phyloP scores from a whole-genome alignment of 2,329 filamentous ascomycete species.

The Colletotrichum sp. region DNA sequence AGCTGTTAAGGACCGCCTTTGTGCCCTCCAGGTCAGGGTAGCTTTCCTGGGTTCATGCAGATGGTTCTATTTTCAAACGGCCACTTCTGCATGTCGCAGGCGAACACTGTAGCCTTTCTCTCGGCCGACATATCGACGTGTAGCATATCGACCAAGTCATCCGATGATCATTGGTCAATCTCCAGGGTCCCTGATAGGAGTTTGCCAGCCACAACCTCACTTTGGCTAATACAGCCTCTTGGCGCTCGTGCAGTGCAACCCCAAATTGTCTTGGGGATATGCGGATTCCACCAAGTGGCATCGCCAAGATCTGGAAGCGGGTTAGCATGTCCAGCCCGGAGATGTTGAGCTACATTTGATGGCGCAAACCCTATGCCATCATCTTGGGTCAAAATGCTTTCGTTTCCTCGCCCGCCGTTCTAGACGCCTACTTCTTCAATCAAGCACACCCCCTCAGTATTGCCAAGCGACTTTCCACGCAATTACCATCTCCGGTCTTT shows the following conservation, averaged over 20 bases:
- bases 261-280: not conserved
- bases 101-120: not conserved
- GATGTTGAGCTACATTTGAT: not conserved
- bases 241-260: constrained; percentile 11
- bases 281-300: not conserved
- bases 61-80: not conserved
- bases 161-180: not conserved
- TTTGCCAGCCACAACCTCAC: not conserved
- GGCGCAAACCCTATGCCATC: not conserved
- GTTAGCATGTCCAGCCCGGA: not conserved
- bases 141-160: not conserved
- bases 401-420: not conserved
- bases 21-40: not conserved
- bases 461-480: not conserved
- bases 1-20: not conserved
- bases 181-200: not conserved
- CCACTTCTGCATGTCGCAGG: constrained; percentile 1
- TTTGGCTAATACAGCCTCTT: not conserved
- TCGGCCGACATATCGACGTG: not conserved
- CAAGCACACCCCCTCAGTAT: not conserved
- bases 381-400: constrained; percentile 3
- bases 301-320: constrained; percentile 14
- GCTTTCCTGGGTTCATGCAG: not conserved
- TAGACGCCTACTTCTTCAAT: not conserved
- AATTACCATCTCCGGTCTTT: not conserved